Evolutionary conservation across 352 stramenopile species (phyloP).

Genomic region (Phytophthora foliorum): DNA sequence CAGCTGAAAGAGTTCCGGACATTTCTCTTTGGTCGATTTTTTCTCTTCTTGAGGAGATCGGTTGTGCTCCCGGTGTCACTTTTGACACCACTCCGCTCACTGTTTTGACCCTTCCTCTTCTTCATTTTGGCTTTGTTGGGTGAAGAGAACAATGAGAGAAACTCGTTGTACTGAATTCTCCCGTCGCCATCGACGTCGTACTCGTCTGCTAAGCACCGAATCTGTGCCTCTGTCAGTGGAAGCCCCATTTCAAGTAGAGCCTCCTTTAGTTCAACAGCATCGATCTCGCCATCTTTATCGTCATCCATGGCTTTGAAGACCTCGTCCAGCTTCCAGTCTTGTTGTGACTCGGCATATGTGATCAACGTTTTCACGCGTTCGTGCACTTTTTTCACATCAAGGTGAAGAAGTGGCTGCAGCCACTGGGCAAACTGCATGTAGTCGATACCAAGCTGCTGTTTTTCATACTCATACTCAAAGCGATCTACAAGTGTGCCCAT

Average conservation of each 20-base stretch:
- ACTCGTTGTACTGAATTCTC: constrained; percentile 71
- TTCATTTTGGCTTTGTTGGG: constrained; percentile 19
- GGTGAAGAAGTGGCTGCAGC: constrained; percentile 72
- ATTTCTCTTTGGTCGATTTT: constrained; percentile 48
- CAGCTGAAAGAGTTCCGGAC: constrained; percentile 78
- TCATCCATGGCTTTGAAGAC: constrained; percentile 74
- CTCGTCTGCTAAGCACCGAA: constrained; percentile 67
- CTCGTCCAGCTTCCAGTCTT: constrained; percentile 62
- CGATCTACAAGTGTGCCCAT: constrained; percentile 51
- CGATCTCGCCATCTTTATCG: constrained; percentile 65
- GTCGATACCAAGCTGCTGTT: constrained; percentile 62
- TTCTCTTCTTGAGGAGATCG: constrained; percentile 21
- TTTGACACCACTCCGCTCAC: constrained; percentile 1
- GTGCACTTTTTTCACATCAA: constrained; percentile 70
- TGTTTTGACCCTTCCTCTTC: constrained; percentile 19
- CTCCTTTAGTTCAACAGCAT: constrained; percentile 60
- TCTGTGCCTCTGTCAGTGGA: constrained; percentile 72
- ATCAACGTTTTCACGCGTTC: constrained; percentile 57
- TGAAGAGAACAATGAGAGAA: constrained; percentile 56
- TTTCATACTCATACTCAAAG: constrained; percentile 80
- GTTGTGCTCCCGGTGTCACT: constrained; percentile 32
- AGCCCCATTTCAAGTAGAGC: constrained; percentile 71
- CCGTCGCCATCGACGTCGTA: constrained; percentile 73
- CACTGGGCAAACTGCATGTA: constrained; percentile 78
- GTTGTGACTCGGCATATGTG: constrained; percentile 37